These are phyloP conservation scores for Globisporangium ultimum DNA, from an alignment of 352 stramenopile genomes.

Conservation along the genomic window DNA sequence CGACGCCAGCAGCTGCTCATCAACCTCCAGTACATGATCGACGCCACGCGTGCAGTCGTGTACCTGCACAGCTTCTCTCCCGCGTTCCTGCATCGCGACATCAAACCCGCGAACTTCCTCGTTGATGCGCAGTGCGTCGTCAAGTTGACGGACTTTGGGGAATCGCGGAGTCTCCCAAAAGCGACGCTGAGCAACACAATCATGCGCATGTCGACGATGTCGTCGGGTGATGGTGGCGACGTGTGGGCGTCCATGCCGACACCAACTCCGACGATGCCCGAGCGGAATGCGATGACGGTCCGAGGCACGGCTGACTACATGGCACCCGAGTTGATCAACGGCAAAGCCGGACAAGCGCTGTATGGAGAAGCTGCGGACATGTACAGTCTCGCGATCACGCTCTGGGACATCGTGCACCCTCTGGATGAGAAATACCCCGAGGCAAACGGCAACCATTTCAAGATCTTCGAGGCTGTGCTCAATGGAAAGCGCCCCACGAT, in stretches of 20 bases:
- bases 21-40: constrained; percentile 64
- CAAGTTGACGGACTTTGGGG: constrained; percentile 63
- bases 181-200: constrained; percentile 1
- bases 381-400: constrained; percentile 68
- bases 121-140: constrained; percentile 37
- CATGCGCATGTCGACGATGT: background rate
- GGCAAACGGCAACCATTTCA: constrained; percentile 55
- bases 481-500: constrained; percentile 49
- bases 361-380: constrained; percentile 75
- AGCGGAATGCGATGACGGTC: constrained; percentile 53
- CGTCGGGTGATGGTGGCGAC: background rate
- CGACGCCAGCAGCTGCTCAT: constrained; percentile 36
- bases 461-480: constrained; percentile 69
- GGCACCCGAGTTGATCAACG: constrained; percentile 74
- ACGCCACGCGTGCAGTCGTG: constrained; percentile 53
- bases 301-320: constrained; percentile 79
- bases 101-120: constrained; percentile 69
- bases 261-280: background rate
- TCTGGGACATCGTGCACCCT: constrained; percentile 76
- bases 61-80: constrained; percentile 74
- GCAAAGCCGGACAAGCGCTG: constrained; percentile 57
- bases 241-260: constrained; percentile 8
- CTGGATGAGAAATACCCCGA: constrained; percentile 59
- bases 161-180: constrained; percentile 37
- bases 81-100: constrained; percentile 68